These are phyloP conservation scores for Talaromyces sp. DNA, from an alignment of 2,329 filamentous ascomycete species.

Conservation along the genomic window DNA sequence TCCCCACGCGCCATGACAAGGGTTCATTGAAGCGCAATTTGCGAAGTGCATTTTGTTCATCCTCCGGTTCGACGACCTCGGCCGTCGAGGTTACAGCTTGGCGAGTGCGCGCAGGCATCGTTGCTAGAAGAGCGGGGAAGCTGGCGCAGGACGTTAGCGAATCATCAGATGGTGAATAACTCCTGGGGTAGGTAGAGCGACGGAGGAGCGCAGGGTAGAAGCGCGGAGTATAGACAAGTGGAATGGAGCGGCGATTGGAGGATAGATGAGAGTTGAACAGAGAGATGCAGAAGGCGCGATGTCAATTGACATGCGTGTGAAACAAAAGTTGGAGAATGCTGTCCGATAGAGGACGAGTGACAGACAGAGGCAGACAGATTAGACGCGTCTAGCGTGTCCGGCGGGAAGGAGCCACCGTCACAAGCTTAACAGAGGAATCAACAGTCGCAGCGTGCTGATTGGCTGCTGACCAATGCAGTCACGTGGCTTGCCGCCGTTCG, in stretches of 20 bases:
- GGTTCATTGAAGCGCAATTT: conserved; percentile 74
- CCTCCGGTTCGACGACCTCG: conserved; percentile 30
- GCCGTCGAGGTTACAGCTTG: conserved; percentile 29
- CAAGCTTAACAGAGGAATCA: background rate
- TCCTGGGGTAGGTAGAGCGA: background rate
- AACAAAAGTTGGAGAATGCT: conserved; percentile 3
- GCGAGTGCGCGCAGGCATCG: conserved; percentile 42
- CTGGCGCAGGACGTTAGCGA: conserved; percentile 14
- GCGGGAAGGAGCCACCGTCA: background rate
- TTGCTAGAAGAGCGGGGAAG: conserved; percentile 21
- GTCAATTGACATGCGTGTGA: conserved; percentile 2
- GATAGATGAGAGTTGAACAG: background rate
- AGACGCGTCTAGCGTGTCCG: conserved; percentile 18
- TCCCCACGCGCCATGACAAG: conserved; percentile 86
- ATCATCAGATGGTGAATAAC: conserved; percentile 13
- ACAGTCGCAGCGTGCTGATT: background rate
- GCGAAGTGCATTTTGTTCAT: conserved; percentile 29
- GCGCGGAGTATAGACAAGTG: background rate
- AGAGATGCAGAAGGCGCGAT: background rate
- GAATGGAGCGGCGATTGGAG: background rate
- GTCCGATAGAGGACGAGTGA: background rate
- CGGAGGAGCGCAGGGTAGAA: background rate
- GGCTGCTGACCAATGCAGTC: background rate
- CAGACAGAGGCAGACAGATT: background rate
- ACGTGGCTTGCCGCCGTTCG: background rate